Evolutionary conservation across 257 asterid species (phyloP).

Genomic region (Linderniella brevidens): DNA sequence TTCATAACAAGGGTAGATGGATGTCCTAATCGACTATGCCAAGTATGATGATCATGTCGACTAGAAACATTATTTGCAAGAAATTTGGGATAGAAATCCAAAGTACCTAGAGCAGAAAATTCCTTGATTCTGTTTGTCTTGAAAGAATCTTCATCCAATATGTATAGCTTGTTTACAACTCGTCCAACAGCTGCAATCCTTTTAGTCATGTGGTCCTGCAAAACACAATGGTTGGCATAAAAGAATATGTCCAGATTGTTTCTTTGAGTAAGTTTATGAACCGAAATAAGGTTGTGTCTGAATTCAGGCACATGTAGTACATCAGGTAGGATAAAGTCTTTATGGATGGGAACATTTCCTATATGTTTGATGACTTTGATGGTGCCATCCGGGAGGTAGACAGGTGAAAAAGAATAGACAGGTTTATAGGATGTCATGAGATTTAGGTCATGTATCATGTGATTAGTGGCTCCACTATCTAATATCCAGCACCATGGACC

Average conservation of each 20-base stretch:
- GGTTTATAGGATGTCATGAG: background rate
- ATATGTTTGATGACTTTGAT: background rate
- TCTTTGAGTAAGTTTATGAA: background rate
- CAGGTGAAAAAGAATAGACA: background rate
- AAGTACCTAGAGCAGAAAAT: background rate
- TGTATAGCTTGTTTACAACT: background rate
- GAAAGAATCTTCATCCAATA: background rate
- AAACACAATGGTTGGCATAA: background rate
- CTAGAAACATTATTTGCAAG: background rate
- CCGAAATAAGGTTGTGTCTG: background rate
- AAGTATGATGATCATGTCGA: background rate
- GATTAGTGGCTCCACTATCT: background rate
- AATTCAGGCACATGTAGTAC: background rate
- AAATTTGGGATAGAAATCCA: background rate
- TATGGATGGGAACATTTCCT: background rate
- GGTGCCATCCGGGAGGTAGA: background rate
- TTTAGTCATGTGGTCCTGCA: constrained; percentile 2
- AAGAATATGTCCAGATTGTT: background rate
- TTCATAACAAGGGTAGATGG: background rate
- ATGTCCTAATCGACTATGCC: constrained; percentile 3
- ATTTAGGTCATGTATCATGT: background rate
- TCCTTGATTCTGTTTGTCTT: background rate
- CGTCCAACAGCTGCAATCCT: background rate
- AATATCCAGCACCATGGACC: constrained; percentile 1
- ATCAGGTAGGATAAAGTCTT: background rate